These are phyloP conservation scores for Extremus antarcticus DNA, from an alignment of 495 filamentous ascomycete genomes.

Conservation along the genomic window DNA sequence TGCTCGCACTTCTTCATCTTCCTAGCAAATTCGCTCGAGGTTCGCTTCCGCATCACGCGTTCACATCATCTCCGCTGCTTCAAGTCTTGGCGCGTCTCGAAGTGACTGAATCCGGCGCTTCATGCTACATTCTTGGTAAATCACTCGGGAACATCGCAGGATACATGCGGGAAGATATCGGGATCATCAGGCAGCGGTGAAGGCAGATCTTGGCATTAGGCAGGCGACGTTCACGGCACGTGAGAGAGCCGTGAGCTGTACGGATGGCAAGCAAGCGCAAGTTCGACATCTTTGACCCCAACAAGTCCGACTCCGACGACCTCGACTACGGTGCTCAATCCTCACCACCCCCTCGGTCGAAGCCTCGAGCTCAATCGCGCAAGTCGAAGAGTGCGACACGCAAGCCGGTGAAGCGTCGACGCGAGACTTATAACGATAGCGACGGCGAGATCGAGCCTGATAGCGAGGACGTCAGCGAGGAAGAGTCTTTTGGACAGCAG, in stretches of 20 bases:
- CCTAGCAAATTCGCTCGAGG: no score
- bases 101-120: no score
- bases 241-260: neutral
- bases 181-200: no score
- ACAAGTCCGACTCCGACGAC: constrained; percentile 76
- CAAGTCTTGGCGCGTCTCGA: neutral
- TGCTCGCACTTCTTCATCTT: no score
- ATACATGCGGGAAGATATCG: no score
- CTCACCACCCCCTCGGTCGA: constrained; percentile 1
- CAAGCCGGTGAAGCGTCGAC: constrained; percentile 40
- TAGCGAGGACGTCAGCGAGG: constrained; percentile 21
- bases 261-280: constrained; percentile 47
- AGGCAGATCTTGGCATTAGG: neutral
- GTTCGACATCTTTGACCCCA: constrained; percentile 63
- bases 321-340: constrained; percentile 27
- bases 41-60: no score
- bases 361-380: constrained; percentile 16
- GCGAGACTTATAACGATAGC: constrained; percentile 41
- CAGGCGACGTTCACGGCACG: neutral
- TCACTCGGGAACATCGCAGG: neutral
- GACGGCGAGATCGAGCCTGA: constrained; percentile 56
- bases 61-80: neutral
- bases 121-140: neutral
- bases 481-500: constrained; percentile 22
- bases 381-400: constrained; percentile 2